Percentiles rank a stretch among this genome's conserved stretches.
Conservation (phyloP, 163 green algal species). For the Volvox carteri region DNA sequence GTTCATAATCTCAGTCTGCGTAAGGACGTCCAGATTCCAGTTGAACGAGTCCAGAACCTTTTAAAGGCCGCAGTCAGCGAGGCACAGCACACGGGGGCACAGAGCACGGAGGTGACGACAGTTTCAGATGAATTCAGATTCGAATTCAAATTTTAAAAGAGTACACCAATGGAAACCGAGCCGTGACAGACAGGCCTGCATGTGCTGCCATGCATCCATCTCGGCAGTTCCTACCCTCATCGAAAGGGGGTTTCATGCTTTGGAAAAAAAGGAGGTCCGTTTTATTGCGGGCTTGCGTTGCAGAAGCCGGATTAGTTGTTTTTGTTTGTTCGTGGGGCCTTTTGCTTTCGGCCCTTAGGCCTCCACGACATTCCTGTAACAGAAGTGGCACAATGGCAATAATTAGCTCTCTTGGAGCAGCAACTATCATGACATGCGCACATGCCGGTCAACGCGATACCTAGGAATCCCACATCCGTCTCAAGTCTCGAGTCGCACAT, state of each 20-base stretch:
- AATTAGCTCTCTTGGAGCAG: not conserved
- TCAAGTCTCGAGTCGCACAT: not conserved
- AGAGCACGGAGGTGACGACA: not conserved
- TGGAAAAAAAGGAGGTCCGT: no score
- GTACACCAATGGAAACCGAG: no score
- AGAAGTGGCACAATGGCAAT: not conserved
- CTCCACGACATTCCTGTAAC: not conserved
- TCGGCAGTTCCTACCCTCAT: not conserved
- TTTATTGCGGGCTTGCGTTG: no score
- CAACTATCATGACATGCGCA: not conserved
- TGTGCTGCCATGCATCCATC: not conserved
- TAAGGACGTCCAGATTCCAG: constrained; percentile 27
- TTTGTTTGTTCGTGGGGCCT: no score
- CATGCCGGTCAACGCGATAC: not conserved
- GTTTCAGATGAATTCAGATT: no score
- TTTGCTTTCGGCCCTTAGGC: not conserved
- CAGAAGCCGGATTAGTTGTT: no score
- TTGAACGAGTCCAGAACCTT: constrained; percentile 18
- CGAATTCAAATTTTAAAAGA: no score
- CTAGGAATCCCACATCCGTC: not conserved
- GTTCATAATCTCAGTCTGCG: constrained; percentile 11
- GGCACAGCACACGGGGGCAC: not conserved
- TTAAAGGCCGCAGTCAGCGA: not conserved
- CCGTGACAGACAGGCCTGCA: not conserved
- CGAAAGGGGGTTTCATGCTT: not conserved